These are phyloP conservation scores for Pueraria montana DNA, from an alignment of 306 rosid genomes.

Conservation along the genomic window DNA sequence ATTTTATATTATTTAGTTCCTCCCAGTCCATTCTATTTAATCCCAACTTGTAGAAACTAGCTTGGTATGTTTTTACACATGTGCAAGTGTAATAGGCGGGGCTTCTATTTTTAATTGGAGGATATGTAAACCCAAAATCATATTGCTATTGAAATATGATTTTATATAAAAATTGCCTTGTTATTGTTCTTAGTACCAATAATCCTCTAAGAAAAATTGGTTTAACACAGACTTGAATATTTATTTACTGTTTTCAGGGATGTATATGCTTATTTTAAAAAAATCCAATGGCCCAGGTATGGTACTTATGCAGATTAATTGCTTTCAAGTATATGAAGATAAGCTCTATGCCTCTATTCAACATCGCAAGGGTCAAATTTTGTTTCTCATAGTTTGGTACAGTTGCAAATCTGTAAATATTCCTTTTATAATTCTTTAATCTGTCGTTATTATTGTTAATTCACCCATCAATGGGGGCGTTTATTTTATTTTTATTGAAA, in stretches of 20 bases:
- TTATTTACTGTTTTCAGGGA: constrained; percentile 4
- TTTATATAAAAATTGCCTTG: neutral
- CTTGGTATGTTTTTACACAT: neutral
- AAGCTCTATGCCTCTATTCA: constrained; percentile 37
- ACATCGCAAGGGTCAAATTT: constrained; percentile 47
- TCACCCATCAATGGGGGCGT: constrained; percentile 32
- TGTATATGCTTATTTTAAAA: constrained; percentile 2
- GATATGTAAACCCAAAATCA: neutral
- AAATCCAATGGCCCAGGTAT: constrained; percentile 36
- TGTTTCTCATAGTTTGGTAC: constrained; percentile 33
- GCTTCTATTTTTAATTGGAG: neutral
- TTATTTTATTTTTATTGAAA: constrained; percentile 46
- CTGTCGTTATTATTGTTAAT: constrained; percentile 31
- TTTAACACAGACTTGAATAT: neutral
- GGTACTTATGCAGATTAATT: constrained; percentile 53
- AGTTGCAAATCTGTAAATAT: constrained; percentile 61
- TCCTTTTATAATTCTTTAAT: constrained; percentile 22
- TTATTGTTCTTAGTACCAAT: neutral
- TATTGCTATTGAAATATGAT: no score
- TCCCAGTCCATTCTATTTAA: neutral
- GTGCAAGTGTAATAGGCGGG: no score
- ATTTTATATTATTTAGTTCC: neutral
- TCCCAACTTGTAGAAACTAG: neutral
- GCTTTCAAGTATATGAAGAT: constrained; percentile 17
- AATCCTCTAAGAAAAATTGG: neutral